Conservation (phyloP, 2,329 filamentous ascomycete species). For the Erysiphe neolycopersici region DNA sequence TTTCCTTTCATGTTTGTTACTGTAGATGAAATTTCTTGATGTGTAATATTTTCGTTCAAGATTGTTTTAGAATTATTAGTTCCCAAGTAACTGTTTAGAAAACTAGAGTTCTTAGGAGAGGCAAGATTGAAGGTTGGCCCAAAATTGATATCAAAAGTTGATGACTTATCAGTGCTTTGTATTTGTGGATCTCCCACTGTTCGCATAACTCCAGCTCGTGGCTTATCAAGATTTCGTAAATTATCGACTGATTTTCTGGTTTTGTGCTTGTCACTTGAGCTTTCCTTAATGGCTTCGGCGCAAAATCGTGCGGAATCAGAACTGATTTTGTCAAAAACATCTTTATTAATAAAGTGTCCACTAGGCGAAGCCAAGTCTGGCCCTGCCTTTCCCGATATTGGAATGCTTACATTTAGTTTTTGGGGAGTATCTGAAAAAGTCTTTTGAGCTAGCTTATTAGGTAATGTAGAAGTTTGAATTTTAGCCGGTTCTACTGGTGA, state of each 20-base stretch:
- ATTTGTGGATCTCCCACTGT: conserved; percentile 30
- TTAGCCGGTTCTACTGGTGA: background rate
- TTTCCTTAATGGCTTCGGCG: background rate
- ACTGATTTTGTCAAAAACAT: conserved; percentile 19
- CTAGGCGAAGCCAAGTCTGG: conserved; percentile 15
- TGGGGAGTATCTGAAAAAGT: conserved; percentile 7
- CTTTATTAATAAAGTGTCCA: conserved; percentile 19
- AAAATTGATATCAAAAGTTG: conserved; percentile 52
- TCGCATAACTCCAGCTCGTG: conserved; percentile 54
- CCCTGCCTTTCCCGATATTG: conserved; percentile 15
- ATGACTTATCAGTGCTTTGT: conserved; percentile 1
- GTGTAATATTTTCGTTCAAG: conserved; percentile 1
- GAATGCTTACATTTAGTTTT: conserved; percentile 14
- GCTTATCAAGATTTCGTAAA: conserved; percentile 29
- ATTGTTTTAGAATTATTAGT: conserved; percentile 33
- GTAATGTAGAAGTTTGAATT: background rate
- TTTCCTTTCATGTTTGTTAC: conserved; percentile 12
- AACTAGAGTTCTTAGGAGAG: conserved; percentile 22
- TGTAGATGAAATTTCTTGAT: conserved; percentile 3
- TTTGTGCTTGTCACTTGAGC: conserved; percentile 42
- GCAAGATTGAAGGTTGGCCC: conserved; percentile 44
- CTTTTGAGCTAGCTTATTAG: background rate
- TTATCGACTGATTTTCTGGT: conserved; percentile 15
- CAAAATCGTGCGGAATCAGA: conserved; percentile 3
- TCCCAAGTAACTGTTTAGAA: conserved; percentile 20